Evolutionary conservation across 164 flowering plant species (phyloP).

Genomic region (Aristolochia contorta): DNA sequence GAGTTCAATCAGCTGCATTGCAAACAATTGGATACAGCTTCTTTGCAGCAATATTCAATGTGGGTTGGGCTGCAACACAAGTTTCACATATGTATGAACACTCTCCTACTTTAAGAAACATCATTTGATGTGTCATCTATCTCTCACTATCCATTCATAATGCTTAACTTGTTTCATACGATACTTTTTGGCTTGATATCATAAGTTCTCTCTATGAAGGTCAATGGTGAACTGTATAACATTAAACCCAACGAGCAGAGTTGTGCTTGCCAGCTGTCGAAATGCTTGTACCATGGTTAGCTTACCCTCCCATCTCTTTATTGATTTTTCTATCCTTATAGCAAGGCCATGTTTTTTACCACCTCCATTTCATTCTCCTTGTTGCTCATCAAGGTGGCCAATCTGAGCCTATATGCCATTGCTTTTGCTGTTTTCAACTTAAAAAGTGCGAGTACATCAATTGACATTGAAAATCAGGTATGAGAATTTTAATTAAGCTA

Average conservation of each 20-base stretch:
- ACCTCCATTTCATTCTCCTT: slow-evolving; percentile 4
- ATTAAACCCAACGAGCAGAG: slow-evolving; percentile 78
- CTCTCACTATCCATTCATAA: neutral
- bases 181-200: neutral
- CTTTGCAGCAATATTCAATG: slow-evolving; percentile 85
- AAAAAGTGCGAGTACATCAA: slow-evolving; percentile 24
- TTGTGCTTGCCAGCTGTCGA: slow-evolving; percentile 77
- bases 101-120: slow-evolving; percentile 7
- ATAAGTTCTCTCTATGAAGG: slow-evolving; percentile 39
- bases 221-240: slow-evolving; percentile 94
- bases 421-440: slow-evolving; percentile 57
- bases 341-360: slow-evolving; percentile 2
- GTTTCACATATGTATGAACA: slow-evolving; percentile 82
- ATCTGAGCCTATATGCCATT: slow-evolving; percentile 74
- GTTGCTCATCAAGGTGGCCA: slow-evolving; percentile 55
- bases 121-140: neutral
- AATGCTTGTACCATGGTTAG: slow-evolving; percentile 95
- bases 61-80: slow-evolving; percentile 97
- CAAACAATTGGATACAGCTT: slow-evolving; percentile 66
- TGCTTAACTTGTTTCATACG: neutral
- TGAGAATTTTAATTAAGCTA: neutral
- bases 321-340: neutral
- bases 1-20: slow-evolving; percentile 36
- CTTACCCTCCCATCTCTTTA: slow-evolving; percentile 4
- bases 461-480: slow-evolving; percentile 76